Evolutionary conservation across 106 monocot species (phyloP).

Genomic region (Allium fistulosum): DNA sequence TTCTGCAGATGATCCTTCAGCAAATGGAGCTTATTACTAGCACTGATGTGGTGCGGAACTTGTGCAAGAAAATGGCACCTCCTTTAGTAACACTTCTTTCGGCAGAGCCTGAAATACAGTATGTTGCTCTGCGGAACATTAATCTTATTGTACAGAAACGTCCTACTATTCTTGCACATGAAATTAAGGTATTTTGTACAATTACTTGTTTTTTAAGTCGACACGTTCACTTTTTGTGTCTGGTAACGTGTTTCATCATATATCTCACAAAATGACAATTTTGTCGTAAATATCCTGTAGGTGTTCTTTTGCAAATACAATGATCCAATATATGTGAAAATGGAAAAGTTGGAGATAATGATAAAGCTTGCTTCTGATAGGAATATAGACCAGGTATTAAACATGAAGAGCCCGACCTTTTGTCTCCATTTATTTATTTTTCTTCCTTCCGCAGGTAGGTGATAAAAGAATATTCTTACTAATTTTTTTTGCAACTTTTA

Average conservation of each 20-base stretch:
- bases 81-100: conserved; percentile 92
- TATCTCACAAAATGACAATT: too few species aligned
- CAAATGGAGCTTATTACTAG: conserved; percentile 97
- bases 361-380: conserved; percentile 99
- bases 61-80: conserved; percentile 99
- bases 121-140: conserved; percentile 92
- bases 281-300: conserved; percentile 13
- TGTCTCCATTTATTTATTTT: neutral
- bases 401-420: neutral
- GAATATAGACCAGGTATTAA: conserved; percentile 88
- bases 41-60: conserved; percentile 87
- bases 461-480: too few species aligned
- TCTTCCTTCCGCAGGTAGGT: too few species aligned
- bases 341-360: conserved; percentile 99
- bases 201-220: neutral
- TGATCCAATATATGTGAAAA: conserved; percentile 99
- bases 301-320: conserved; percentile 99
- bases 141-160: conserved; percentile 95
- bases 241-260: neutral
- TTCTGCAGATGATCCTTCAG: conserved; percentile 83
- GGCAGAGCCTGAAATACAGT: conserved; percentile 94
- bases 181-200: conserved; percentile 74
- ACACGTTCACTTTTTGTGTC: neutral
- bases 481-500: too few species aligned
- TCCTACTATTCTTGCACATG: conserved; percentile 98